Evolutionary conservation across 2,329 filamentous ascomycete genomes (phyloP).

Genomic region (Cladosporium sp.): DNA sequence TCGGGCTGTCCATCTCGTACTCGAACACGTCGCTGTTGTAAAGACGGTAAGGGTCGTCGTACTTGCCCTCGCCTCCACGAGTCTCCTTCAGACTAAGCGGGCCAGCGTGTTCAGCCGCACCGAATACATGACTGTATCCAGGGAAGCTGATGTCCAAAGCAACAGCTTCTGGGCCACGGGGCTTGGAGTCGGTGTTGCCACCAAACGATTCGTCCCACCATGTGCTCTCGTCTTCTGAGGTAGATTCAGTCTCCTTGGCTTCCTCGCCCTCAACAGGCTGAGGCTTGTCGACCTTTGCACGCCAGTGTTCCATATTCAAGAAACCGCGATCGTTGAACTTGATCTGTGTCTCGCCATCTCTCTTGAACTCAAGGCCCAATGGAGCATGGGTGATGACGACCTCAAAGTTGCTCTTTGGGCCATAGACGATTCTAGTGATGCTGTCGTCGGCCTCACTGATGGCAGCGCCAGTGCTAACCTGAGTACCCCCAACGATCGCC

Average conservation of each 20-base stretch:
- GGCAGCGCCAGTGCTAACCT: slow-evolving; percentile 69
- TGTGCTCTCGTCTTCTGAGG: slow-evolving; percentile 73
- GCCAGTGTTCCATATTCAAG: slow-evolving; percentile 94
- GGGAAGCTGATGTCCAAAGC: slow-evolving; percentile 89
- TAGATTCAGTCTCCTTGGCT: slow-evolving; percentile 52
- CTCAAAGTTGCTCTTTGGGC: slow-evolving; percentile 72
- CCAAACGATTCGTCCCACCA: slow-evolving; percentile 99
- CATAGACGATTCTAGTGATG: slow-evolving; percentile 74
- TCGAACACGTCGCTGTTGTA: slow-evolving; percentile 98
- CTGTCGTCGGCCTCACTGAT: slow-evolving; percentile 66
- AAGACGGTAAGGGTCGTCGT: slow-evolving; percentile 85
- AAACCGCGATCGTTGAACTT: slow-evolving; percentile 87
- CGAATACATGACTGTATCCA: slow-evolving; percentile 88
- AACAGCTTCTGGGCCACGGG: slow-evolving; percentile 89
- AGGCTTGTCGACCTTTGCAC: slow-evolving; percentile 74
- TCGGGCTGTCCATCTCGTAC: slow-evolving; percentile 93
- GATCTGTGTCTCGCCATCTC: slow-evolving; percentile 78
- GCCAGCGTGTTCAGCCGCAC: slow-evolving; percentile 90
- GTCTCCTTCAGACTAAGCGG: slow-evolving; percentile 87
- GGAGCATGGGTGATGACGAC: slow-evolving; percentile 81
- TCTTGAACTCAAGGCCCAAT: slow-evolving; percentile 81
- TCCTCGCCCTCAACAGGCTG: slow-evolving; percentile 57
- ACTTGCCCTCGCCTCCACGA: slow-evolving; percentile 80
- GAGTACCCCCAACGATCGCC: slow-evolving; percentile 79
- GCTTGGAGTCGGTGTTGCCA: slow-evolving; percentile 92